Evolutionary conservation across 805 yeast species (phyloP).

Genomic region (Sungouiella blattae): DNA sequence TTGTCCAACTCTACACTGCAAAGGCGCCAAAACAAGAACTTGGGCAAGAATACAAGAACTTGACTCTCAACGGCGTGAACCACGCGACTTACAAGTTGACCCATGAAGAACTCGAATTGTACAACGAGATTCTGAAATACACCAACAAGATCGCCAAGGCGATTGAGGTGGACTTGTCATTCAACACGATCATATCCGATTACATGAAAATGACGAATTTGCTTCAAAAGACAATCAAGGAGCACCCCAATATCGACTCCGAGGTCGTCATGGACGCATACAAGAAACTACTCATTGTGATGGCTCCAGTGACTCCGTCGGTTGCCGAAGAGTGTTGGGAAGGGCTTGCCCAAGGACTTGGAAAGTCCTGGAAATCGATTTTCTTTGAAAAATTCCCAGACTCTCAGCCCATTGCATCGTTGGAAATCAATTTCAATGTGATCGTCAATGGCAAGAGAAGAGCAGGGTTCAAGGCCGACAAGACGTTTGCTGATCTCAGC

Average conservation of each 20-base stretch:
- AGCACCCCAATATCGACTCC: slow-evolving; percentile 26
- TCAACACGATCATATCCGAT: slow-evolving; percentile 86
- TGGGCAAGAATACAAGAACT: slow-evolving; percentile 10
- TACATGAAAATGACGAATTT: slow-evolving; percentile 76
- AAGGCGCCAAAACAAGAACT: slow-evolving; percentile 1
- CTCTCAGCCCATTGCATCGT: slow-evolving; percentile 37
- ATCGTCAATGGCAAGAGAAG: slow-evolving; percentile 72
- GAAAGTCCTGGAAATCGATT: slow-evolving; percentile 44
- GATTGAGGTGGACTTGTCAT: slow-evolving; percentile 52
- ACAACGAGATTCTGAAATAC: slow-evolving; percentile 52
- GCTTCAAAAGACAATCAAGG: slow-evolving; percentile 37
- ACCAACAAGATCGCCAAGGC: slow-evolving; percentile 55
- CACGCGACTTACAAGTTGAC: slow-evolving; percentile 23
- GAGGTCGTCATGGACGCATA: slow-evolving; percentile 47
- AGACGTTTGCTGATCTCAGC: slow-evolving; percentile 38
- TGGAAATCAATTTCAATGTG: slow-evolving; percentile 47
- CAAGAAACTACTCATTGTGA: slow-evolving; percentile 53
- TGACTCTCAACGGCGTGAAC: slow-evolving; percentile 18
- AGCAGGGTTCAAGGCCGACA: slow-evolving; percentile 38
- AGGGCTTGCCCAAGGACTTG: slow-evolving; percentile 11
- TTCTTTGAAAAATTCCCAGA: slow-evolving; percentile 67
- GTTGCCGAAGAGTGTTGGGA: slow-evolving; percentile 83
- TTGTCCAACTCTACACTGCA: slow-evolving; percentile 14
- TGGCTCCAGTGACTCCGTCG: slow-evolving; percentile 81
- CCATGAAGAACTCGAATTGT: slow-evolving; percentile 50